Evolutionary conservation across 2,329 filamentous ascomycete species (phyloP).

Genomic region (Colletotrichum gigasporum): DNA sequence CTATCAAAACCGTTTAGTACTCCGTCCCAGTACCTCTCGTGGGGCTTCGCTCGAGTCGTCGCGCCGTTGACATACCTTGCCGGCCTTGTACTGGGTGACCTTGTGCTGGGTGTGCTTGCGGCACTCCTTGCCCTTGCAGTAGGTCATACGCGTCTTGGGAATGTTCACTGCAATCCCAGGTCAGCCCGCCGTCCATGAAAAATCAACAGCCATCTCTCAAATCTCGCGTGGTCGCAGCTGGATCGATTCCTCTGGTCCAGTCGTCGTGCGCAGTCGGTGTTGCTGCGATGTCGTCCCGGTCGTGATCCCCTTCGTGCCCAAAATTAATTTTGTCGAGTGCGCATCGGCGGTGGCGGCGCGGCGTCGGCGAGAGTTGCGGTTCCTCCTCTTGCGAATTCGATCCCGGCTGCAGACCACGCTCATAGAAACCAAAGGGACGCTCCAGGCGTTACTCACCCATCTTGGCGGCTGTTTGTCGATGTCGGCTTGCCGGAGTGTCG

Average conservation of each 20-base stretch:
- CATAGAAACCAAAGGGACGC: background rate
- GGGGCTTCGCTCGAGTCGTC: conserved; percentile 13
- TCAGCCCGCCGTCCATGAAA: conserved; percentile 39
- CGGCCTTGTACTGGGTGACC: conserved; percentile 97
- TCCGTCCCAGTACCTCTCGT: background rate
- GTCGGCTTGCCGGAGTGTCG: conserved; percentile 34
- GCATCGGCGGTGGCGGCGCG: conserved; percentile 12
- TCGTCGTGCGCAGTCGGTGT: background rate
- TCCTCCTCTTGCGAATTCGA: background rate
- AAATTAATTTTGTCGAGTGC: conserved; percentile 11
- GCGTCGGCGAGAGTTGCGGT: background rate
- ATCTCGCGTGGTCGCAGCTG: conserved; percentile 17
- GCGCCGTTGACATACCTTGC: conserved; percentile 69
- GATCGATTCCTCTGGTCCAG: background rate
- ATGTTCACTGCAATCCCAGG: conserved; percentile 83
- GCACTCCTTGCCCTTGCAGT: conserved; percentile 97
- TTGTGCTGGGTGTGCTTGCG: conserved; percentile 91
- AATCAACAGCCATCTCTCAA: background rate
- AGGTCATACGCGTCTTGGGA: conserved; percentile 97
- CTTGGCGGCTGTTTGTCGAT: conserved; percentile 35
- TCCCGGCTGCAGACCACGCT: conserved; percentile 15
- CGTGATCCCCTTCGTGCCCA: conserved; percentile 6
- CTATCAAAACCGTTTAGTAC: conserved; percentile 47
- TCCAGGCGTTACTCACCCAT: conserved; percentile 31
- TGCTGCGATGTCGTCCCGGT: background rate